These are phyloP conservation scores for Eutrema yunnanense DNA, from an alignment of 345 rosid species.

Conservation along the genomic window DNA sequence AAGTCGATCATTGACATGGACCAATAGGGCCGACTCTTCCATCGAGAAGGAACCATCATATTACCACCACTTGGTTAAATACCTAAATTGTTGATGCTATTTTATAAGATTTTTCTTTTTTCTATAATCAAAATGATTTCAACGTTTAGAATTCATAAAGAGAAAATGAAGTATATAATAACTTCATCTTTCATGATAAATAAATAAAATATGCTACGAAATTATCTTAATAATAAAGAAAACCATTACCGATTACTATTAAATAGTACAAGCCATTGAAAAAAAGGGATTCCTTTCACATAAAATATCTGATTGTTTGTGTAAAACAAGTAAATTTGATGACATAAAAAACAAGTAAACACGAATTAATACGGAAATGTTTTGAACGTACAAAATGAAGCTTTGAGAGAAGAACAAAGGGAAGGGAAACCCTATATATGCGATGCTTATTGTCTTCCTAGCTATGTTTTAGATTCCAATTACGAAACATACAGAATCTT, in stretches of 20 bases:
- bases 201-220: not conserved
- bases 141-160: too few species aligned
- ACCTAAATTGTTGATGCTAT: too few species aligned
- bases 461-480: conserved; percentile 1
- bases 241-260: not conserved
- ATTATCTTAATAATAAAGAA: not conserved
- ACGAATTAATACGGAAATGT: not conserved
- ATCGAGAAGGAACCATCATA: too few species aligned
- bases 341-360: not conserved
- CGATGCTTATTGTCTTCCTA: conserved; percentile 3
- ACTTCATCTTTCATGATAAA: not conserved
- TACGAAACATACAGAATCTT: not conserved
- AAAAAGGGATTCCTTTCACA: not conserved
- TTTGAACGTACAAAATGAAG: not conserved
- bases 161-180: too few species aligned
- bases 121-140: too few species aligned
- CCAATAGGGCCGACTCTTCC: too few species aligned
- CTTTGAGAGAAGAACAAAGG: not conserved
- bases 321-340: not conserved
- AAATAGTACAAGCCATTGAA: not conserved
- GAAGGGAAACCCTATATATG: not conserved
- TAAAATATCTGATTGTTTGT: not conserved
- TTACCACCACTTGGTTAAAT: too few species aligned
- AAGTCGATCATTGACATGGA: too few species aligned
- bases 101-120: too few species aligned